phyloP scores from a whole-genome alignment of 352 stramenopile genomes.

The Phytophthora europaea region DNA sequence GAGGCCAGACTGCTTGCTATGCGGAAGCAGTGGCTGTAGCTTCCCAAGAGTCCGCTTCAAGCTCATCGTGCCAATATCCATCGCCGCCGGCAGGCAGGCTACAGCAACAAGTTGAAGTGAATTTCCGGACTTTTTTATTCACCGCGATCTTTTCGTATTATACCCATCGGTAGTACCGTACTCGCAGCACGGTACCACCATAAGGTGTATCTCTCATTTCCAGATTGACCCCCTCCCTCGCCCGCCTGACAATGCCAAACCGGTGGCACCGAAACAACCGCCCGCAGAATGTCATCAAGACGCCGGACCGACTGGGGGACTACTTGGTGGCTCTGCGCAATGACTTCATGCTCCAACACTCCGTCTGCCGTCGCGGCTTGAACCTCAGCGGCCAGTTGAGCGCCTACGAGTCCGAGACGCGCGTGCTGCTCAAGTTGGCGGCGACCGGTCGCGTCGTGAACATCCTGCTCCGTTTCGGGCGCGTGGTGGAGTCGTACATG shows the following conservation, averaged over 20 bases:
- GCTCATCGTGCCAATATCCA: no score
- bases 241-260: conserved; percentile 7
- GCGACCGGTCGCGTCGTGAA: background rate
- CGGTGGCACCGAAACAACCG: conserved; percentile 22
- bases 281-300: conserved; percentile 12
- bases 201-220: background rate
- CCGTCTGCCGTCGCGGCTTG: background rate
- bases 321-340: conserved; percentile 36
- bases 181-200: no score
- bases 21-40: conserved; percentile 31
- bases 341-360: background rate
- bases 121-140: background rate
- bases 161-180: background rate
- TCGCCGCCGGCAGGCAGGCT: no score
- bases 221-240: background rate
- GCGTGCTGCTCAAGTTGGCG: conserved; percentile 2
- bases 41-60: no score
- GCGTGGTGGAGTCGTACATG: conserved; percentile 1
- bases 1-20: conserved; percentile 28
- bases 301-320: conserved; percentile 31
- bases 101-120: background rate
- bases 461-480: background rate
- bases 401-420: background rate
- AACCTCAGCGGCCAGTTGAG: background rate
- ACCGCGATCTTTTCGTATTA: background rate